Conservation (phyloP, 495 filamentous ascomycete genomes). For the Xylaria grammica region DNA sequence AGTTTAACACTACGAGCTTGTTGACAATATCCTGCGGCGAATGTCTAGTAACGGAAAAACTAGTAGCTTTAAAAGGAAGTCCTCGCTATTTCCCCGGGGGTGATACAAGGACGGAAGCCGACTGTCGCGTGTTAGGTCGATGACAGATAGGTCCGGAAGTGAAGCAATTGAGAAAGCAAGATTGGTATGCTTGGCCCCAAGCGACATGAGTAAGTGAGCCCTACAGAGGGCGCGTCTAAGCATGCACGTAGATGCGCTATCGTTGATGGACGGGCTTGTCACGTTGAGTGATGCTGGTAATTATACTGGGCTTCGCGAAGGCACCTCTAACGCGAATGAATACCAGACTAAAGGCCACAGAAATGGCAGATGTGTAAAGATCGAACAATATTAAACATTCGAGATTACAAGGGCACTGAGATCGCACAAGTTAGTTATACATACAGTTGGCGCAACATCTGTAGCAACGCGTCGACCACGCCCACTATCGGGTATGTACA, state of each 20-base stretch:
- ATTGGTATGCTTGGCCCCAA: conserved; percentile 4
- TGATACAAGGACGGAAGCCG: background rate
- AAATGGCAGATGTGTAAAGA: conserved; percentile 12
- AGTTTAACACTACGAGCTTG: background rate
- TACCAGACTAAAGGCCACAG: conserved; percentile 5
- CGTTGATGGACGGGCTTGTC: background rate
- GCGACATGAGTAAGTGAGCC: conserved; percentile 38
- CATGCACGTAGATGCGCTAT: conserved; percentile 31
- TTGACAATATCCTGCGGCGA: background rate
- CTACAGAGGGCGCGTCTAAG: conserved; percentile 27
- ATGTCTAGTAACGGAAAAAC: background rate
- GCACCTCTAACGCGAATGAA: conserved; percentile 21
- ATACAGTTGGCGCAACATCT: background rate
- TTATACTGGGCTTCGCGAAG: conserved; percentile 8
- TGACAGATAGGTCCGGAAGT: background rate
- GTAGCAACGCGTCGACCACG: conserved; percentile 15
- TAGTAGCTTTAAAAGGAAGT: background rate
- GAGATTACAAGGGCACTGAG: conserved; percentile 45
- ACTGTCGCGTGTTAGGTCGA: conserved; percentile 7
- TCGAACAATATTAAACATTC: conserved; percentile 43
- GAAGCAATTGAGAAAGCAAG: background rate
- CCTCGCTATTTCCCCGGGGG: background rate
- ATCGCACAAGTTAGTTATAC: conserved; percentile 38
- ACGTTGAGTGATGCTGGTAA: background rate
- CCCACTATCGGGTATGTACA: conserved; percentile 48